phyloP scores from a whole-genome alignment of 1,139 yeast genomes.

The Sugiyamaella japonica region DNA sequence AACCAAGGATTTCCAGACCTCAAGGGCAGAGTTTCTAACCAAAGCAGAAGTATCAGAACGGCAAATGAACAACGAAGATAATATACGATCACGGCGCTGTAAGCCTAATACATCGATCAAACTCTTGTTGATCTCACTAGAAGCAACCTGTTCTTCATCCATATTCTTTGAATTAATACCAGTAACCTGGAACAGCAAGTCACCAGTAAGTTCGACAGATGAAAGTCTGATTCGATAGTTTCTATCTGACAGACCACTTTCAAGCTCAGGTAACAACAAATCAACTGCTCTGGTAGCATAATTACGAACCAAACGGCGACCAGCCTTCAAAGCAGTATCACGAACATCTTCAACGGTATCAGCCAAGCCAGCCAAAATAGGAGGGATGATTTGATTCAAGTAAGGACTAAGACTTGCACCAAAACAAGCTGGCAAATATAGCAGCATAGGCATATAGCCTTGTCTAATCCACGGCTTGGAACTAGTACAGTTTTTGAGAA shows the following conservation, averaged over 20 bases:
- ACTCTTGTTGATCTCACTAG: constrained; percentile 62
- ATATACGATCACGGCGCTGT: constrained; percentile 83
- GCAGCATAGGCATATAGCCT: constrained; percentile 86
- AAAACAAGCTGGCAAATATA: constrained; percentile 91
- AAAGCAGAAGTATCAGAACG: constrained; percentile 88
- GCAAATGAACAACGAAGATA: constrained; percentile 84
- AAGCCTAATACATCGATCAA: constrained; percentile 80
- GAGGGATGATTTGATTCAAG: constrained; percentile 79
- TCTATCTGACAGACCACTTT: constrained; percentile 79
- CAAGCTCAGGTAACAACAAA: constrained; percentile 88
- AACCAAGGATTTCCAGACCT: constrained; percentile 96
- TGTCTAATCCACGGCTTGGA: constrained; percentile 75
- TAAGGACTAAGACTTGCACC: constrained; percentile 93
- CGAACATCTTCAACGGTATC: constrained; percentile 84
- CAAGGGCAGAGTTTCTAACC: constrained; percentile 89
- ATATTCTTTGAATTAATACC: constrained; percentile 69
- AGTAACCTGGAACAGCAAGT: constrained; percentile 87
- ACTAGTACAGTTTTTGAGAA: constrained; percentile 70
- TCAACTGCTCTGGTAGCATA: constrained; percentile 95
- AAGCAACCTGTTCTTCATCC: constrained; percentile 54
- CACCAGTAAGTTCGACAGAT: constrained; percentile 97
- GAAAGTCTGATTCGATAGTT: constrained; percentile 88
- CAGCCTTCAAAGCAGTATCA: constrained; percentile 89
- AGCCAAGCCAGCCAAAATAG: constrained; percentile 87
- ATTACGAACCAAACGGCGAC: constrained; percentile 85